Evolutionary conservation across 495 filamentous ascomycete species (phyloP), one percentile per base, ranked within the genome.

Genomic region (Cairneyella variabilis): DNA sequence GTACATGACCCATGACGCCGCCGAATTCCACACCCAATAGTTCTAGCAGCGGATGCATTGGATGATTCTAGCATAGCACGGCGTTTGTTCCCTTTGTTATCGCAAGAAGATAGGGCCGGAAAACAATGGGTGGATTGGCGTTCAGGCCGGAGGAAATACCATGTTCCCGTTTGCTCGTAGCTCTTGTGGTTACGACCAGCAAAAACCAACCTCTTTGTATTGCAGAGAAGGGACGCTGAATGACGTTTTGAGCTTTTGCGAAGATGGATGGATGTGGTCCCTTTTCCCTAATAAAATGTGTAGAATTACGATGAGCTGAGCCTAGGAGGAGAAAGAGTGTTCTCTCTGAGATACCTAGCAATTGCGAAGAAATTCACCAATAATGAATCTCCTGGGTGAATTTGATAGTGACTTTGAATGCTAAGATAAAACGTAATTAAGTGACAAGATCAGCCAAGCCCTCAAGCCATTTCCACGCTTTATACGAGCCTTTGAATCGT

Each of bases 1-100:
- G 58, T 48, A 41, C 53, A 51, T 46, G 49, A 43, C 53, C 43
- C 49, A 21, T 58, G 49, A 51, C 49, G 10, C 43, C 46, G 28
- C 44, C 26, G 27, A 36, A 22, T 50, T 43, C 32, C 41, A 39
- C 48, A 28, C 51, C 51, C 44, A 44, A 48, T 48, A 34, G 18
- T 44, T 54, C 32, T 48, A 53, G 48, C 20, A 46, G 47, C 38
- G 49, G 43, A n/a, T n/a, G n/a, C n/a, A n/a, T n/a, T n/a, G n/a
- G n/a, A n/a, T 18, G 20, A 18, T 8, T 51, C 42, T 16, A 51
- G 49, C 54, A 54, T 57, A 44, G 48, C 43, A 37, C 36, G 48
- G 47, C 39, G 28, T 53, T 36, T 42, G n/a, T 9, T 56, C 51
- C 41, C 21, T 50, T 51, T 53, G 12, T 18, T 39, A 9, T 23